A percentile compares a stretch with the other conserved stretches of the same genome.
phyloP scores from a whole-genome alignment of 129 eudicot genomes.

The Escallonia herrerae region DNA sequence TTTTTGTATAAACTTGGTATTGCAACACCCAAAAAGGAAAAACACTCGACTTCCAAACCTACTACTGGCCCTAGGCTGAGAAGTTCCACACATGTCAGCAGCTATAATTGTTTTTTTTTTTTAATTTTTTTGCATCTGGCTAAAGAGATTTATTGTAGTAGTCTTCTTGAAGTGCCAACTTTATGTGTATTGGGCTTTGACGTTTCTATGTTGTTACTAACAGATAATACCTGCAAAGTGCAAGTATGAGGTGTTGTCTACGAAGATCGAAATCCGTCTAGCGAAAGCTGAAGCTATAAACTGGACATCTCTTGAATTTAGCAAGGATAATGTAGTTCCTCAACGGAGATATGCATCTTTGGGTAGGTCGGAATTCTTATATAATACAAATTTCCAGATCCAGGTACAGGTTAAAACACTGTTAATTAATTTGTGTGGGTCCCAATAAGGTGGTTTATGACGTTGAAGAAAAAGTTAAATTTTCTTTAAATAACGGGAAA shows the following conservation, averaged over 20 bases:
- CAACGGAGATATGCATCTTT: constrained; percentile 38
- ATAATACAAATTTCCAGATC: not conserved
- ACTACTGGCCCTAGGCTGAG: no score
- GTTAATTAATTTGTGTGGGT: no score
- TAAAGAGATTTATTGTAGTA: not conserved
- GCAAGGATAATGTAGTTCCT: constrained; percentile 35
- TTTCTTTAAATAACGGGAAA: no score
- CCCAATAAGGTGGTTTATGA: no score
- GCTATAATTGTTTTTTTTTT: no score
- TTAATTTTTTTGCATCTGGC: no score
- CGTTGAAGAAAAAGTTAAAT: no score
- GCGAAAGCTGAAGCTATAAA: constrained; percentile 70
- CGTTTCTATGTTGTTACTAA: constrained; percentile 2
- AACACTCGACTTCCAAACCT: no score
- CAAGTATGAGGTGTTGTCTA: constrained; percentile 64
- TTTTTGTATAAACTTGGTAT: no score
- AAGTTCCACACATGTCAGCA: no score
- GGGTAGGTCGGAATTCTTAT: constrained; percentile 29
- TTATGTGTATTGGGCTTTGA: not conserved
- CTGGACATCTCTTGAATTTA: constrained; percentile 85
- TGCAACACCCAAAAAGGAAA: no score
- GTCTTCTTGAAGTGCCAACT: not conserved
- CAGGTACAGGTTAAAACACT: no score
- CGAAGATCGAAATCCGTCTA: constrained; percentile 91
- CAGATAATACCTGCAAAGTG: constrained; percentile 89